Percentiles rank a stretch among this genome's conserved stretches.
phyloP scores from a whole-genome alignment of 805 yeast species.

The Jamesozyma rosinii region DNA sequence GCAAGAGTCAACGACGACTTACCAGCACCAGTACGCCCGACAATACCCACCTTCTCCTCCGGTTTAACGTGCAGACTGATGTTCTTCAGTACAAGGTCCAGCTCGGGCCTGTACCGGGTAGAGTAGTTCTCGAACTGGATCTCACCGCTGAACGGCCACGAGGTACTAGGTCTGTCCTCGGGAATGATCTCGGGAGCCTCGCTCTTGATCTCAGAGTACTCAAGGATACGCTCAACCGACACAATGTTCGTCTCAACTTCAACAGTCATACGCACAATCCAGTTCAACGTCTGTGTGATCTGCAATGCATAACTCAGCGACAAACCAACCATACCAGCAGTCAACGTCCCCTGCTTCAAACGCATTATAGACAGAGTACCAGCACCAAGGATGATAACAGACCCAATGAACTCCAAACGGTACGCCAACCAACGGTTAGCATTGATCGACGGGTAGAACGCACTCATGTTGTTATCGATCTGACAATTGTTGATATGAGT shows the following conservation, averaged over 20 bases:
- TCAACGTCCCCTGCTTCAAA: conserved; percentile 55
- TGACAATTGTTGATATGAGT: conserved; percentile 53
- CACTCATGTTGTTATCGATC: conserved; percentile 81
- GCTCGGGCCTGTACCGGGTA: conserved; percentile 74
- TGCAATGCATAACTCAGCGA: conserved; percentile 89
- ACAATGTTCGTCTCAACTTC: conserved; percentile 97
- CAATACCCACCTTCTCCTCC: conserved; percentile 85
- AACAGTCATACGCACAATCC: conserved; percentile 98
- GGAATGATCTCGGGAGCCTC: conserved; percentile 75
- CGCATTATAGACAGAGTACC: conserved; percentile 73
- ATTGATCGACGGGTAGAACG: conserved; percentile 83
- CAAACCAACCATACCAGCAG: conserved; percentile 90
- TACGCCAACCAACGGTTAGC: conserved; percentile 98
- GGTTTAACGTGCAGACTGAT: conserved; percentile 57
- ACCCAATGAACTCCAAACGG: conserved; percentile 83
- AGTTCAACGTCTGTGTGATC: conserved; percentile 84
- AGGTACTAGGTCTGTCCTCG: conserved; percentile 52
- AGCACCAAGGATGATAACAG: conserved; percentile 76
- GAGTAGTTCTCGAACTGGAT: conserved; percentile 63
- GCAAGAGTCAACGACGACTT: conserved; percentile 81
- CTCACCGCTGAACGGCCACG: conserved; percentile 70
- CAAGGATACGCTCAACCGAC: conserved; percentile 88
- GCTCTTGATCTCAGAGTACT: conserved; percentile 66
- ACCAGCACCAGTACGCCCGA: conserved; percentile 97
- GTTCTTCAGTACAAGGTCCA: conserved; percentile 69